Conservation (phyloP, 306 rosid genomes). For the Malus orientalis region DNA sequence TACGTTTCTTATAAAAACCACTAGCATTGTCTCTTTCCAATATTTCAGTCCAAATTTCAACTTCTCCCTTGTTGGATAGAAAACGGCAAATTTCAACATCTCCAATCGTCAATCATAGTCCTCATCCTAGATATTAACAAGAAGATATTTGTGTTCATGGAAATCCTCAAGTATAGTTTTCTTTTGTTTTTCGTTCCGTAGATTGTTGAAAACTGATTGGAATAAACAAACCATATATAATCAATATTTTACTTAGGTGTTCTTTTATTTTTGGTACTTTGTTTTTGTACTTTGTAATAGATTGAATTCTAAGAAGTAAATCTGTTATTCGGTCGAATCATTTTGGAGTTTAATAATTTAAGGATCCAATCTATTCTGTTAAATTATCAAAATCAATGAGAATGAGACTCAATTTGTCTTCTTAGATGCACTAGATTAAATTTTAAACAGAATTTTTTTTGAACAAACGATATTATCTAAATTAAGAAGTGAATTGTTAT, state of each 20-base stretch:
- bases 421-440: neutral
- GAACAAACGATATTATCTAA: too few species aligned
- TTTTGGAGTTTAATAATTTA: too few species aligned
- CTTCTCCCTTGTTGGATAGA: neutral
- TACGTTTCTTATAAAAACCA: neutral
- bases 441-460: too few species aligned
- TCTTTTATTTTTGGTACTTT: neutral
- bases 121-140: neutral
- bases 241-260: neutral
- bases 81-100: neutral
- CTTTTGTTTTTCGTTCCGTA: neutral
- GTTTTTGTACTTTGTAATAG: neutral
- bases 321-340: too few species aligned
- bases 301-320: neutral
- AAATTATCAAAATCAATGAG: too few species aligned
- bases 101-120: neutral
- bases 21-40: neutral
- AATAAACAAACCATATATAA: neutral
- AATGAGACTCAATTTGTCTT: neutral
- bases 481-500: too few species aligned
- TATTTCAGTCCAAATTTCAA: neutral
- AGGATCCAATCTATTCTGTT: neutral
- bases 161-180: neutral
- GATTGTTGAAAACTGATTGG: neutral
- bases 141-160: neutral